Evolutionary conservation across 306 rosid species (phyloP).

Genomic region (Quercus agrifolia): DNA sequence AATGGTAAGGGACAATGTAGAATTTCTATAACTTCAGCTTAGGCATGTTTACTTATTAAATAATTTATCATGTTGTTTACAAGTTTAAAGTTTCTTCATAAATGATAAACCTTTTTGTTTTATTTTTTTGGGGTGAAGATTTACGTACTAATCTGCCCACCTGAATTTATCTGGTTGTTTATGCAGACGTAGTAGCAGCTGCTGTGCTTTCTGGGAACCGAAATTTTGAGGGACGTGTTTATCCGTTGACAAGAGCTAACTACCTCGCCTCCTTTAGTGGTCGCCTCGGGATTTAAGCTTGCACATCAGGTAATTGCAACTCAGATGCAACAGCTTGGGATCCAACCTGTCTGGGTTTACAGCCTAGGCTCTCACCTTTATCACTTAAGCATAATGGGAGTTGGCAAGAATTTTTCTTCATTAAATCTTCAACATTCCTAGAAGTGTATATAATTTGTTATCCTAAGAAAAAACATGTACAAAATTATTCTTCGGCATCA

Average conservation of each 20-base stretch:
- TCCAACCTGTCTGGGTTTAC: no score
- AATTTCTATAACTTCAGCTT: slow-evolving; percentile 7
- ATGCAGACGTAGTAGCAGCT: slow-evolving; percentile 81
- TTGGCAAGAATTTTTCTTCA: no score
- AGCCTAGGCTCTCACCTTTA: no score
- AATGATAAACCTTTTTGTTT: neutral
- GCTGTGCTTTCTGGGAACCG: slow-evolving; percentile 99
- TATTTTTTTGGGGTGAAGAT: slow-evolving; percentile 1
- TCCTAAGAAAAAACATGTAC: no score
- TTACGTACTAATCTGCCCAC: neutral
- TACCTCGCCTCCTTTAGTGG: slow-evolving; percentile 99
- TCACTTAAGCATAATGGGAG: no score
- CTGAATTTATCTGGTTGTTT: slow-evolving; percentile 12
- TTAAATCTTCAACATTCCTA: no score
- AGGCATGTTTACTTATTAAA: neutral
- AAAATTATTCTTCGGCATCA: no score
- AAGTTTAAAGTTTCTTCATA: neutral
- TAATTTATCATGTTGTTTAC: neutral
- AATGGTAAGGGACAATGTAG: slow-evolving; percentile 55
- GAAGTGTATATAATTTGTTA: no score
- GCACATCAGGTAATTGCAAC: no score
- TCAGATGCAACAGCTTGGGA: no score
- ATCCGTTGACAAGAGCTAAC: slow-evolving; percentile 95
- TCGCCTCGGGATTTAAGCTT: slow-evolving; percentile 36
- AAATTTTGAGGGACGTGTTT: slow-evolving; percentile 97